Conservation (phyloP, 768 basidiomycete genomes). For the Filobasidium floriforme region DNA sequence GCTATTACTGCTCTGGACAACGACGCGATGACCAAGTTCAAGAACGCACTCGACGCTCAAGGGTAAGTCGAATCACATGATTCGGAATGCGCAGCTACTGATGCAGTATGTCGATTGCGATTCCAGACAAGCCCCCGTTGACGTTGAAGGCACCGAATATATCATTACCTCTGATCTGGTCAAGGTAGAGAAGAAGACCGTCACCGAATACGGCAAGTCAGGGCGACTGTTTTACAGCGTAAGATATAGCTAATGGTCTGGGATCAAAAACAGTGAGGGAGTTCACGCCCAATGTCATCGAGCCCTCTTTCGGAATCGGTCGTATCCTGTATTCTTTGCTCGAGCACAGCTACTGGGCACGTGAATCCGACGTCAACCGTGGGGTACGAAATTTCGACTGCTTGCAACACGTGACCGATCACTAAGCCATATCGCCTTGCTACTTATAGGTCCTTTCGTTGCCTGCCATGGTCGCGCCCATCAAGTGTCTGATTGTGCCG, state of each 20-base stretch:
- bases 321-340: slow-evolving; percentile 88
- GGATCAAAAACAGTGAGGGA: slow-evolving; percentile 63
- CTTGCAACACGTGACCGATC: not conserved
- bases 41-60: slow-evolving; percentile 56
- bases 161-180: slow-evolving; percentile 64
- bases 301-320: slow-evolving; percentile 95
- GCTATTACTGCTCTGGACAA: slow-evolving; percentile 55
- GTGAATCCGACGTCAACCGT: slow-evolving; percentile 84
- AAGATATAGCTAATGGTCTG: slow-evolving; percentile 14
- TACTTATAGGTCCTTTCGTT: slow-evolving; percentile 70
- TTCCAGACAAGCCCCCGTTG: slow-evolving; percentile 49
- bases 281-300: slow-evolving; percentile 94
- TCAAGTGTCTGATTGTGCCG: slow-evolving; percentile 93
- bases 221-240: not conserved
- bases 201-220: slow-evolving; percentile 70
- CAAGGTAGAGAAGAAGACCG: slow-evolving; percentile 70
- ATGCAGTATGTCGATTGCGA: not conserved
- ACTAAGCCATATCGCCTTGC: no score
- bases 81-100: slow-evolving; percentile 55
- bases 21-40: slow-evolving; percentile 57
- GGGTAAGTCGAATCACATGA: slow-evolving; percentile 19
- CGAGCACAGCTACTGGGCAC: slow-evolving; percentile 92
- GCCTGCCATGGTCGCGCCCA: slow-evolving; percentile 81
- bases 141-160: slow-evolving; percentile 58
- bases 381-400: slow-evolving; percentile 54